Conservation (phyloP, 345 rosid species). For the Kernera saxatilis region DNA sequence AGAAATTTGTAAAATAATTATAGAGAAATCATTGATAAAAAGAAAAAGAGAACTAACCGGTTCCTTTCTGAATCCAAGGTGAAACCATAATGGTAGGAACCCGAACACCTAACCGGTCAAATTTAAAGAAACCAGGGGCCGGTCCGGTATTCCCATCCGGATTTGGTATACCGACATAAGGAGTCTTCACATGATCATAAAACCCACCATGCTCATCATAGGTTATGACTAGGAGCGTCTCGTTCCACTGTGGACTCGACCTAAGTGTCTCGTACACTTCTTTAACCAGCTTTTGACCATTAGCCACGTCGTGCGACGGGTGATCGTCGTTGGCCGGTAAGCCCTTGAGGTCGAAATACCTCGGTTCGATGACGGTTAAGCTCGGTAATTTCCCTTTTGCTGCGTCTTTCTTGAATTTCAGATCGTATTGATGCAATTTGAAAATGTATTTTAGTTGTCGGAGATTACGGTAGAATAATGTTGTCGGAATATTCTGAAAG, state of each 20-base stretch:
- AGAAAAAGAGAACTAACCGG: slow-evolving; percentile 42
- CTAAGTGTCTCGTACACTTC: slow-evolving; percentile 86
- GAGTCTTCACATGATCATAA: slow-evolving; percentile 89
- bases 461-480: slow-evolving; percentile 76
- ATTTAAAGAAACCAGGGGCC: slow-evolving; percentile 85
- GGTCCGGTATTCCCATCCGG: slow-evolving; percentile 96
- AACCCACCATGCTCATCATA: slow-evolving; percentile 98
- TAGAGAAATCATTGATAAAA: background rate
- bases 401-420: slow-evolving; percentile 67
- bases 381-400: slow-evolving; percentile 63
- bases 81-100: slow-evolving; percentile 24
- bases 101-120: slow-evolving; percentile 83
- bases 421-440: slow-evolving; percentile 63
- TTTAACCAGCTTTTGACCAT: slow-evolving; percentile 74
- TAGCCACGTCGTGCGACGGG: slow-evolving; percentile 91
- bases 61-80: slow-evolving; percentile 95
- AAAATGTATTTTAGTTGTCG: slow-evolving; percentile 74
- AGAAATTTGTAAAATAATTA: background rate
- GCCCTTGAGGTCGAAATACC: slow-evolving; percentile 73
- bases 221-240: slow-evolving; percentile 76
- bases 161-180: slow-evolving; percentile 61
- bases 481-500: slow-evolving; percentile 74
- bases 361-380: slow-evolving; percentile 78
- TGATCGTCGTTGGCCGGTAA: slow-evolving; percentile 88
- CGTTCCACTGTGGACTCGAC: slow-evolving; percentile 91